Evolutionary conservation across 306 rosid species (phyloP).

Genomic region (Cercis canadensis): DNA sequence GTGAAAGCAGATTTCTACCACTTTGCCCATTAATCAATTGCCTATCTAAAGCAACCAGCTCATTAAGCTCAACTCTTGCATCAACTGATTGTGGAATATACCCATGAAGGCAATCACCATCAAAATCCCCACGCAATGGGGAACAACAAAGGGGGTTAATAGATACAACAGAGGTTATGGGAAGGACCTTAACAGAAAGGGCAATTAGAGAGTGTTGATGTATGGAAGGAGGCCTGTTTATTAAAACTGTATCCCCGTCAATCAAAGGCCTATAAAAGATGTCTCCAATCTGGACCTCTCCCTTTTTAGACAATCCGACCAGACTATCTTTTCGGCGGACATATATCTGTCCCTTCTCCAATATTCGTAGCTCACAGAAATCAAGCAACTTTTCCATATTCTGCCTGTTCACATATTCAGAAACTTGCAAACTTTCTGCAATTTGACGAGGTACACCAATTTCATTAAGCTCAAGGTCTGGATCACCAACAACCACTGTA

Average conservation of each 20-base stretch:
- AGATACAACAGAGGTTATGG: slow-evolving; percentile 63
- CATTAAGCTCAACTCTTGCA: slow-evolving; percentile 80
- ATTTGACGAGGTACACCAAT: slow-evolving; percentile 83
- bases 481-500: slow-evolving; percentile 88
- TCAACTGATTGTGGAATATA: slow-evolving; percentile 83
- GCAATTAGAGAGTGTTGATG: slow-evolving; percentile 91
- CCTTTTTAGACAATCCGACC: slow-evolving; percentile 52
- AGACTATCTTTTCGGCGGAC: slow-evolving; percentile 61
- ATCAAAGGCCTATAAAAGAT: slow-evolving; percentile 56
- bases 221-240: slow-evolving; percentile 97
- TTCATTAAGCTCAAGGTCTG: slow-evolving; percentile 76
- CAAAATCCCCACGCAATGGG: slow-evolving; percentile 96
- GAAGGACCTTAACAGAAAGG: slow-evolving; percentile 77
- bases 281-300: neutral
- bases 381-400: slow-evolving; percentile 61
- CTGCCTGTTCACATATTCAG: slow-evolving; percentile 70
- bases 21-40: slow-evolving; percentile 86
- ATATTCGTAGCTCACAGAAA: slow-evolving; percentile 61
- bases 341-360: slow-evolving; percentile 67
- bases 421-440: slow-evolving; percentile 77
- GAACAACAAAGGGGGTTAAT: slow-evolving; percentile 93
- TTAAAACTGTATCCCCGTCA: slow-evolving; percentile 79
- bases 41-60: slow-evolving; percentile 80
- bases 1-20: slow-evolving; percentile 86
- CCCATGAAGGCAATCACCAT: slow-evolving; percentile 97